Evolutionary conservation across 2,329 filamentous ascomycete species (phyloP).

Genomic region (Fusarium sp.): DNA sequence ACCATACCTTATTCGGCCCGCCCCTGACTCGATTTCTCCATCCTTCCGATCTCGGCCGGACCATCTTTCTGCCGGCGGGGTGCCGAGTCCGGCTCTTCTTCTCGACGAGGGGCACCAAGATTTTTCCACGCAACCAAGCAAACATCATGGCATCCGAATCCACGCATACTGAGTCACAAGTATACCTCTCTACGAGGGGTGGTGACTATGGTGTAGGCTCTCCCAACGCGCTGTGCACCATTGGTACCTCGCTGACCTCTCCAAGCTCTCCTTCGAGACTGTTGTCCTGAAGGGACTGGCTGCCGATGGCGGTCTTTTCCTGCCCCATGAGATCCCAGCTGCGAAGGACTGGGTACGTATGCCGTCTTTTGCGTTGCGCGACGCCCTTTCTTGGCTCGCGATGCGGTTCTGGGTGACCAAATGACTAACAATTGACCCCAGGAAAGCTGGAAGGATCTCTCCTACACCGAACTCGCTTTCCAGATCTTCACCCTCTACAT

Average conservation of each 20-base stretch:
- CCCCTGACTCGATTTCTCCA: background rate
- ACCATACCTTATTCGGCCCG: background rate
- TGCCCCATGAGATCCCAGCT: conserved; percentile 80
- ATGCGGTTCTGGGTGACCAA: background rate
- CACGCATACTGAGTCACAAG: conserved; percentile 40
- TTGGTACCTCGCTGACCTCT: conserved; percentile 8
- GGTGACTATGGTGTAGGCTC: conserved; percentile 41
- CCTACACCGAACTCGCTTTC: conserved; percentile 84
- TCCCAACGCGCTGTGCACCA: fast-evolving
- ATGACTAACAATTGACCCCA: conserved; percentile 10
- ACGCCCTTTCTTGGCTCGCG: background rate
- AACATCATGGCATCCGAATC: conserved; percentile 36
- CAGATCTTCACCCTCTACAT: conserved; percentile 91
- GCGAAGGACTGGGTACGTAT: conserved; percentile 65
- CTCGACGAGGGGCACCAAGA: conserved; percentile 30
- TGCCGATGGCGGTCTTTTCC: conserved; percentile 84
- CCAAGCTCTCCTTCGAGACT: conserved; percentile 84
- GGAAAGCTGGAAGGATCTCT: conserved; percentile 81
- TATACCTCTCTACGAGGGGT: conserved; percentile 42
- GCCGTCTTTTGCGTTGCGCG: conserved; percentile 56
- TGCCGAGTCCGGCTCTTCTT: conserved; percentile 24
- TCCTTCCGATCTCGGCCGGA: conserved; percentile 31
- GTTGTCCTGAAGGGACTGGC: conserved; percentile 89
- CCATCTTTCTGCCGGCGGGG: conserved; percentile 36
- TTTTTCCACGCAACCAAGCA: conserved; percentile 24